Base-by-base conservation (phyloP, 768 basidiomycete species). In the Rhizopogon salebrosus region DNA sequence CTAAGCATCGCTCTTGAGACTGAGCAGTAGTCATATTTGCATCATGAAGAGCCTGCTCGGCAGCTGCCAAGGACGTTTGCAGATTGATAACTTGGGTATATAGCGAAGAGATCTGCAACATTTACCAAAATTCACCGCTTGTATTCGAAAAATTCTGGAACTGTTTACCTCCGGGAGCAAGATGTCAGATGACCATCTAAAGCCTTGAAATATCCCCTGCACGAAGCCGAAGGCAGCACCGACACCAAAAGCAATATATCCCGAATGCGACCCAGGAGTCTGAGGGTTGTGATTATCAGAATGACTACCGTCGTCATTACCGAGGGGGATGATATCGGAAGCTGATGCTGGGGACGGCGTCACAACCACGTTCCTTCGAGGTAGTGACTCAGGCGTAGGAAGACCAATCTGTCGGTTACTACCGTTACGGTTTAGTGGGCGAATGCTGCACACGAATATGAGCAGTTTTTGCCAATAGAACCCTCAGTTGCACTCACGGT, bases 311-410 rank as follows among this genome's bases (percentile, higher is more conserved):
- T 18, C 50, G 22, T 24, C 27, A 29, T 27, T 27, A 43, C 27
- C 8, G 22, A 26, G 34, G 42, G 38, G 42, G 3, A 14, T 24
- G 41, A 34, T 9, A 18, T 29, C n/a, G 13, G 41, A 18, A 10
- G 9, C 20, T 20, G n/a, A n/a, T 48, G 27, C 24, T 29, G 27
- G 24, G 27, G 50, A 6, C 11, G 6, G 2, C 8, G 41, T 16
- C 8, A 7, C 9, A 23, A 18, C 23, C 43, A 31, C 14, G 18
- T 13, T n/a, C n/a, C 27, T 24, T 20, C 27, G 41, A 48, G 50
- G 50, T 6, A 51, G 9, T 41, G 50, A 51, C 42, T 51, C 50
- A 4, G 50, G 50, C 8, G 50, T 51, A 13, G 27, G 42, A n/a
- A 50, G 41, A 1, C 49, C 37, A 3, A 50, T 48, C 13, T 46